phyloP scores from a whole-genome alignment of 257 asterid species.

The Sherardia arvensis region DNA sequence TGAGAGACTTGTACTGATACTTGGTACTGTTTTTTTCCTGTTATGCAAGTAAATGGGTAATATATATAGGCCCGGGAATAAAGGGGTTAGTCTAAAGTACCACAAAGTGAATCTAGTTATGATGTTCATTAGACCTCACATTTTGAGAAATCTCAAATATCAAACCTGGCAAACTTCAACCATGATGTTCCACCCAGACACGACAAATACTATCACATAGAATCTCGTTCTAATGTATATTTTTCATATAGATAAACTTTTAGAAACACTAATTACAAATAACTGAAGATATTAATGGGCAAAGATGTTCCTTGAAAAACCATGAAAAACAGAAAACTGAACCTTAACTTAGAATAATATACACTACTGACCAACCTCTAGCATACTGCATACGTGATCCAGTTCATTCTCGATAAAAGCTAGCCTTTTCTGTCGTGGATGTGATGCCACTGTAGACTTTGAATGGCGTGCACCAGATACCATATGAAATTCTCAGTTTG shows the following conservation, averaged over 20 bases:
- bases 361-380: neutral
- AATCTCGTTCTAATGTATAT: neutral
- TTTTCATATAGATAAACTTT: neutral
- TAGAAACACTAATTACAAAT: neutral
- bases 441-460: no score
- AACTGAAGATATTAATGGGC: neutral
- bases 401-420: neutral
- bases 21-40: no score
- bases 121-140: neutral
- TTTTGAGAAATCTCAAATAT: no score
- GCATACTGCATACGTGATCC: neutral
- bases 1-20: no score
- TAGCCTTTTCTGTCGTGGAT: neutral
- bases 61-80: no score
- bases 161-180: neutral
- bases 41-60: no score
- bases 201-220: neutral
- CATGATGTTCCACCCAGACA: neutral
- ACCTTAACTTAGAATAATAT: neutral
- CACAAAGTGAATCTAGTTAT: no score
- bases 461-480: neutral
- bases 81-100: no score
- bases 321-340: neutral
- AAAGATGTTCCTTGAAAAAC: no score
- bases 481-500: conserved; percentile 16